phyloP scores from a whole-genome alignment of 2,329 filamentous ascomycete genomes.

The Fusarium pseudonygamai region DNA sequence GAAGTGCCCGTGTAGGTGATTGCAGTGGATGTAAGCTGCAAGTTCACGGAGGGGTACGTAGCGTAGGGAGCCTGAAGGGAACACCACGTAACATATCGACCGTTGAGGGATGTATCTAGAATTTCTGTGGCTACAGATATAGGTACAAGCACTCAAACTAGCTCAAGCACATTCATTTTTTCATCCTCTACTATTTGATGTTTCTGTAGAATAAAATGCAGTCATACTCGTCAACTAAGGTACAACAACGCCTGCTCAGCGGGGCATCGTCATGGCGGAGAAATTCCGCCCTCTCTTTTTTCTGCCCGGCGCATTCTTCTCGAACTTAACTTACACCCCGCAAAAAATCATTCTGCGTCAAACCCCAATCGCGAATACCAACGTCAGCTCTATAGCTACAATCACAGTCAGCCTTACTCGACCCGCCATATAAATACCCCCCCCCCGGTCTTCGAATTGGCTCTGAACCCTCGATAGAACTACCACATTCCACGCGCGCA shows the following conservation, averaged over 20 bases:
- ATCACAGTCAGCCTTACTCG: neutral
- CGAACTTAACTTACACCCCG: slow-evolving; percentile 29
- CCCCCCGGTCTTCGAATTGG: neutral
- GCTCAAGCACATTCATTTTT: too few relatives aligned
- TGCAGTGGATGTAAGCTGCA: slow-evolving; percentile 12
- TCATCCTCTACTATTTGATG: neutral
- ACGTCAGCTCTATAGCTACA: neutral
- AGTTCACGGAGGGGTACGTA: slow-evolving; percentile 18
- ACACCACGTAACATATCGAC: neutral
- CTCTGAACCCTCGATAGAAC: neutral
- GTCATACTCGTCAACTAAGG: neutral
- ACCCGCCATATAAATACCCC: neutral
- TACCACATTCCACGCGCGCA: neutral
- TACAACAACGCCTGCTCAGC: neutral
- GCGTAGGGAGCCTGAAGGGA: slow-evolving; percentile 13
- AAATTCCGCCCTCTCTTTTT: slow-evolving; percentile 31
- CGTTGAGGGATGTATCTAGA: neutral
- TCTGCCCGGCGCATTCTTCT: slow-evolving; percentile 10
- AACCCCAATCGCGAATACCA: slow-evolving; percentile 19
- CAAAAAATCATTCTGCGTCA: slow-evolving; percentile 37
- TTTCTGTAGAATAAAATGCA: neutral
- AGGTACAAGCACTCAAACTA: neutral
- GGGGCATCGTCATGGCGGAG: slow-evolving; percentile 31
- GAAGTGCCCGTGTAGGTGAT: neutral
- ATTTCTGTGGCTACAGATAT: too few relatives aligned